These are phyloP conservation scores for Leccinum idahoense DNA, from an alignment of 1,284 basidiomycete species.

Conservation along the genomic window DNA sequence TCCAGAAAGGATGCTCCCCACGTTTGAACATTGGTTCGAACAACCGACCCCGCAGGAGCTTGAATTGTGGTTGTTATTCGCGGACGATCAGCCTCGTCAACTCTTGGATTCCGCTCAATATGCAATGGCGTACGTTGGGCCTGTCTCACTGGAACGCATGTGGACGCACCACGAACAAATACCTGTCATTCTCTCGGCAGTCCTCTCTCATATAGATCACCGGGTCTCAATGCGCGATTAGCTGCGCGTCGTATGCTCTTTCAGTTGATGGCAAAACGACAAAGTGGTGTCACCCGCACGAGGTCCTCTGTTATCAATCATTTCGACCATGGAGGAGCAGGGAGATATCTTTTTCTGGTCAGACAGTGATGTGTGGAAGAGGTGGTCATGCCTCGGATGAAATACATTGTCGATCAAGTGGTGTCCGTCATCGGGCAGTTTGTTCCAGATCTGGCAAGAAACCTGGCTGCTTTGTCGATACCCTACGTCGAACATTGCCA, in stretches of 20 bases:
- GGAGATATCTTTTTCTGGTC: constrained; percentile 63
- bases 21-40: constrained; percentile 63
- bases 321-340: constrained; percentile 56
- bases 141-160: constrained; percentile 74
- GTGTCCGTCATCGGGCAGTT: constrained; percentile 69
- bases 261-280: constrained; percentile 58
- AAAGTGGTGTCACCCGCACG: constrained; percentile 44
- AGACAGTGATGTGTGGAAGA: constrained; percentile 54
- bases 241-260: constrained; percentile 74
- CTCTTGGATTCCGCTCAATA: constrained; percentile 79
- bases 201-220: constrained; percentile 84
- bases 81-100: constrained; percentile 61
- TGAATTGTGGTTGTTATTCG: constrained; percentile 69
- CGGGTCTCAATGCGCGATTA: constrained; percentile 58
- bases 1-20: constrained; percentile 77
- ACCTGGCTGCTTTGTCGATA: constrained; percentile 80
- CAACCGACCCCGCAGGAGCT: constrained; percentile 69
- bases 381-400: constrained; percentile 64
- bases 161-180: constrained; percentile 73
- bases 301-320: constrained; percentile 43
- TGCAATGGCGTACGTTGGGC: constrained; percentile 81
- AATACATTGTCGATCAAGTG: constrained; percentile 60
- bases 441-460: constrained; percentile 61
- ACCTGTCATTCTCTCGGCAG: constrained; percentile 73
- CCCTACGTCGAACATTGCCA: constrained; percentile 86